These are phyloP conservation scores for Vicia sativa DNA, from an alignment of 306 rosid species.

Conservation along the genomic window DNA sequence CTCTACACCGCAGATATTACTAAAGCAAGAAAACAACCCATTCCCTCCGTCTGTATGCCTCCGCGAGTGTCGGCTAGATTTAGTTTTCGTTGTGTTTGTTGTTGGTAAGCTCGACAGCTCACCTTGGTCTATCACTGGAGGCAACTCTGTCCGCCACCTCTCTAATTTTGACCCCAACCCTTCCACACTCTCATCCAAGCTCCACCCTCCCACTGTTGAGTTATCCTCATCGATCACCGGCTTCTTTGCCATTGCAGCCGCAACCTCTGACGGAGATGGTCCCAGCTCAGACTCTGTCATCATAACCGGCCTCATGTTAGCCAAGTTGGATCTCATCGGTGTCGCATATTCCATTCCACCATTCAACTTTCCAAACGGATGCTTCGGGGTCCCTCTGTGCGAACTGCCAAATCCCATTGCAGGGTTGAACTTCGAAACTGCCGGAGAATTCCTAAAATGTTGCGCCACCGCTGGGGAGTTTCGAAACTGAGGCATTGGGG, in stretches of 20 bases:
- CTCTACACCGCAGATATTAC: slow-evolving; percentile 73
- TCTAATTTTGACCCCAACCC: slow-evolving; percentile 77
- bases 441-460: slow-evolving; percentile 30
- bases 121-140: slow-evolving; percentile 68
- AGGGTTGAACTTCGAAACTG: slow-evolving; percentile 33
- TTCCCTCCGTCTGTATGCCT: slow-evolving; percentile 60
- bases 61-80: slow-evolving; percentile 36
- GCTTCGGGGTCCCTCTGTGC: slow-evolving; percentile 37
- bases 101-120: slow-evolving; percentile 50
- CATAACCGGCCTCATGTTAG: slow-evolving; percentile 24
- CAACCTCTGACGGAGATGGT: slow-evolving; percentile 90
- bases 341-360: slow-evolving; percentile 51
- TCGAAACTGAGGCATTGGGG: slow-evolving; percentile 30
- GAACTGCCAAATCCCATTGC: slow-evolving; percentile 28
- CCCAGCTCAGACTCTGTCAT: slow-evolving; percentile 84
- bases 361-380: slow-evolving; percentile 30
- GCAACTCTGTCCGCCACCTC: slow-evolving; percentile 78
- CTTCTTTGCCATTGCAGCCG: slow-evolving; percentile 58
- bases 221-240: slow-evolving; percentile 51
- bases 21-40: slow-evolving; percentile 77
- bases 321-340: slow-evolving; percentile 58
- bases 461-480: slow-evolving; percentile 21
- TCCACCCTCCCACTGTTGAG: slow-evolving; percentile 68
- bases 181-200: slow-evolving; percentile 71
- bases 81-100: slow-evolving; percentile 17